Evolutionary conservation across 1,284 basidiomycete species (phyloP).

Genomic region (Rhodotorula sp.): DNA sequence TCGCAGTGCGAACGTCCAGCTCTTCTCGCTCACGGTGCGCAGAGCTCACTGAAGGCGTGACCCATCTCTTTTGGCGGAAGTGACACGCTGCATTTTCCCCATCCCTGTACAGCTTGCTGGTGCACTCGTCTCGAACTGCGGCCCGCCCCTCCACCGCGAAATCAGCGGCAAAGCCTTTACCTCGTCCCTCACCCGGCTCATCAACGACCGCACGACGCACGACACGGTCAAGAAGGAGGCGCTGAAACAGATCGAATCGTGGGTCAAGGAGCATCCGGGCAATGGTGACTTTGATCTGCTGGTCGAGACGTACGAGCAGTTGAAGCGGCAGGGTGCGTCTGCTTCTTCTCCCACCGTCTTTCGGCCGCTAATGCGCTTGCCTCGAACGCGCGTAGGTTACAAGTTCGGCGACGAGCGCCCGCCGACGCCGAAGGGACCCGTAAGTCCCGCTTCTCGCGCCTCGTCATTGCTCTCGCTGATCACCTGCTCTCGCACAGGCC

Average conservation of each 20-base stretch:
- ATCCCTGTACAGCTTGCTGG: conserved; percentile 63
- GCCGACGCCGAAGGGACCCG: not conserved
- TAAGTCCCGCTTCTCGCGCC: not conserved
- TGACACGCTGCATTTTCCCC: not conserved
- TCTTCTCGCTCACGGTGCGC: conserved; percentile 73
- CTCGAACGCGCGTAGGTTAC: not conserved
- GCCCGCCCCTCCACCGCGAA: conserved; percentile 76
- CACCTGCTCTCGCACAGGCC: not conserved
- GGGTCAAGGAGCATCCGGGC: conserved; percentile 78
- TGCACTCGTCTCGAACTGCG: conserved; percentile 87
- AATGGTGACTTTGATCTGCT: conserved; percentile 62
- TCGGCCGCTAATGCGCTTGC: rapidly evolving
- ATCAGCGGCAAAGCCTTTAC: conserved; percentile 88
- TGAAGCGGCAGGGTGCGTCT: conserved; percentile 64
- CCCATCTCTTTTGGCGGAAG: no score
- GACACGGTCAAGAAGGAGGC: conserved; percentile 79
- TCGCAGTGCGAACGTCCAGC: conserved; percentile 93
- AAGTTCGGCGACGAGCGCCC: not conserved
- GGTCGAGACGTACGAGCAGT: conserved; percentile 81
- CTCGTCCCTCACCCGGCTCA: conserved; percentile 75
- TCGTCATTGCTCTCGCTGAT: not conserved
- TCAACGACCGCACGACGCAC: conserved; percentile 86
- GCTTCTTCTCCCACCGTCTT: no score
- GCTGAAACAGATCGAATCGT: conserved; percentile 71
- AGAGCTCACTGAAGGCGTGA: no score